Base-by-base conservation (phyloP, 192 early-diverging fungal species). In the Gorgonomyces haynaldii region DNA sequence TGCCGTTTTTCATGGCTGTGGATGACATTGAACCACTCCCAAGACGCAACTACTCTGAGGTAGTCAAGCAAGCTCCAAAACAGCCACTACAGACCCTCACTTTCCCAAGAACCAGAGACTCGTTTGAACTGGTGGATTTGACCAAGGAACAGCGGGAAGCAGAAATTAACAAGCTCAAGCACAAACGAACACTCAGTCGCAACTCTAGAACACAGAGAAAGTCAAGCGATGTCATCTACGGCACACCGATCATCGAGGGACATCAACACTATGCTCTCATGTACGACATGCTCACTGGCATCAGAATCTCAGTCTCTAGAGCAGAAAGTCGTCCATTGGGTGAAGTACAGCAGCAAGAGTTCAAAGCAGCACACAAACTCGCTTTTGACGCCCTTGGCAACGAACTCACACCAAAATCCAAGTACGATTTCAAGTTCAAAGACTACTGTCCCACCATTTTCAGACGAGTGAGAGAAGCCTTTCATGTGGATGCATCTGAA, bases 401-500 rank as follows among this genome's bases (percentile, higher is more conserved):
- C 59, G 93, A 98, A 62, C 59, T 96, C 61, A 91, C 88, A n/a
- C 88, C 96, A 12, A 83, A 82, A 8, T 83, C 88, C 13, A 79
- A 82, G 42, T 97, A 97, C 67, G 91, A 97, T 56, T 99, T 96
- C 62, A 97, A 97, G 68, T 99, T 97, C 64, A 99, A 99, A 58
- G 96, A 99, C 63, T 96, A 96, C 55, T 85, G 89, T 12, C 96
- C 93, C 1, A 91, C 88, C 88, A 86, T 93, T 4, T 99, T 99
- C 57, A 81, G 90, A 25, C 61, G 76, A 52, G 74, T 99, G 43
- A 70, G 96, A 28, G 85, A 91, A 42, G 72, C 71, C 3, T 95
- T 93, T 62, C 70, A 82, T 23, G 82, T 97, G 21, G 86, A 94
- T 60, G 72, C 91, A 13, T 81, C 83, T 19, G 91, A 99, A 50